These are phyloP conservation scores for Neoscytalidium dimidiatum DNA, from an alignment of 2,329 filamentous ascomycete genomes.

Conservation along the genomic window DNA sequence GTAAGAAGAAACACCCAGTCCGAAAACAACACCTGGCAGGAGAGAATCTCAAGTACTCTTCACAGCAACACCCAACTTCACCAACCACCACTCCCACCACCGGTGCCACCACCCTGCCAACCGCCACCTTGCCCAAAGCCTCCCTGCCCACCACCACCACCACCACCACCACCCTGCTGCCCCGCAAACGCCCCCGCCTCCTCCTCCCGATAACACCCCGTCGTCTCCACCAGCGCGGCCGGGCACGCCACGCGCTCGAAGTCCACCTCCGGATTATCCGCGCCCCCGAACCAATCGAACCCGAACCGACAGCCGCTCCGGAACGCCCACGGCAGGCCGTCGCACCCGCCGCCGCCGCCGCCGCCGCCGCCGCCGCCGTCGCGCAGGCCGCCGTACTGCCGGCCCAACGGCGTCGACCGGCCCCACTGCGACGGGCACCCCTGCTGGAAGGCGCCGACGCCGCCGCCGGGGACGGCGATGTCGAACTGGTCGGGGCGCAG, in stretches of 20 bases:
- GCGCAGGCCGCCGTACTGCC: not conserved
- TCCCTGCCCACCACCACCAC: not conserved
- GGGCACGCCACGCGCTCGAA: not conserved
- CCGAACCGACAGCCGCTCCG: not conserved
- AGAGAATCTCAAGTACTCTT: no score
- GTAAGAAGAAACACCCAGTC: no score
- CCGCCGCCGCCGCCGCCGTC: not conserved
- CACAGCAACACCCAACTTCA: no score
- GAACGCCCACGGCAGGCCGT: not conserved
- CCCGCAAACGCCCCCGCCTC: no score
- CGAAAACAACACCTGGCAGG: no score
- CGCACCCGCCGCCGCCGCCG: not conserved
- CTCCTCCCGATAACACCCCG: not conserved
- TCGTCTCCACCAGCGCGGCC: not conserved
- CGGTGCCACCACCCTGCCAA: no score
- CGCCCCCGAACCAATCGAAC: not conserved
- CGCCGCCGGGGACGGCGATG: slow-evolving; percentile 54
- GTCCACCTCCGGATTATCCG: not conserved
- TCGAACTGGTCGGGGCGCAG: slow-evolving; percentile 45
- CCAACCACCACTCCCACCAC: no score
- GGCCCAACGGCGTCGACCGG: not conserved
- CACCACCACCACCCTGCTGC: no score
- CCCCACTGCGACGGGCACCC: not conserved
- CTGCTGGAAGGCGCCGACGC: slow-evolving; percentile 44
- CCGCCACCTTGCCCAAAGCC: no score